Evolutionary conservation across 1,284 basidiomycete genomes (phyloP), one percentile per base, ranked within the genome.

Genomic region (Ganoderma lingzhi): DNA sequence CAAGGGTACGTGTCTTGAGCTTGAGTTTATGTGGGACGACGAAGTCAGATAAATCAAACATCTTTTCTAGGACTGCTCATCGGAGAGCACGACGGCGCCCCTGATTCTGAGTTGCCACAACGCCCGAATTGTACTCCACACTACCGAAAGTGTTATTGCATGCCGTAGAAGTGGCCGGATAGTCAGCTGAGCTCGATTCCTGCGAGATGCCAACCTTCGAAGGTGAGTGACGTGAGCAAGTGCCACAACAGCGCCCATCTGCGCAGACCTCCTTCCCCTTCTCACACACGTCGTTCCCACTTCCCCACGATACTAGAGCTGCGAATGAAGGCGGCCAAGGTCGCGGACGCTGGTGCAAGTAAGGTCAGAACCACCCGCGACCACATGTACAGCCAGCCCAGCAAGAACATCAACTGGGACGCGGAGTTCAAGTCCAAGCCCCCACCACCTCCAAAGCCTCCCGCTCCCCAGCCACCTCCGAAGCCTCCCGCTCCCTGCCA

Each of bases 391-490:
- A 89, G 87, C 58, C 89, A 84, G 2, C 84, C 90, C 1, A 80
- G 90, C 76, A 86, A 86, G 71, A 87, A 87, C 68, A 85, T 87
- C 8, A 89, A 86, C 71, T 92, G 88, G 87, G 84, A 90, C 76
- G 85, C 89, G 23, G 85, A 86, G 71, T 83, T 68, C 77, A 74
- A 72, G 70, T 55, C 71, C 3, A 70, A 65, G 32, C 74, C 70
- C 75, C 73, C 74, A 1, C 75, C 74, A 3, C 74, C 74, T 12
- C 65, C 68, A 73, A 75, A 70, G 71, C 78, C 64, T 67, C 73
- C 61, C 62, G 68, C 66, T 39, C 76, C 78, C 23, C 23, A 23
- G 23, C 75, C 74, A 3, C 74, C 74, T 12, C 65, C 68, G 73
- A 75, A 70, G 71, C 78, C 64, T 67, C 73, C 61, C 62, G 68